phyloP scores from a whole-genome alignment of 139 green algal genomes.

The Limnomonas spitsbergensis region DNA sequence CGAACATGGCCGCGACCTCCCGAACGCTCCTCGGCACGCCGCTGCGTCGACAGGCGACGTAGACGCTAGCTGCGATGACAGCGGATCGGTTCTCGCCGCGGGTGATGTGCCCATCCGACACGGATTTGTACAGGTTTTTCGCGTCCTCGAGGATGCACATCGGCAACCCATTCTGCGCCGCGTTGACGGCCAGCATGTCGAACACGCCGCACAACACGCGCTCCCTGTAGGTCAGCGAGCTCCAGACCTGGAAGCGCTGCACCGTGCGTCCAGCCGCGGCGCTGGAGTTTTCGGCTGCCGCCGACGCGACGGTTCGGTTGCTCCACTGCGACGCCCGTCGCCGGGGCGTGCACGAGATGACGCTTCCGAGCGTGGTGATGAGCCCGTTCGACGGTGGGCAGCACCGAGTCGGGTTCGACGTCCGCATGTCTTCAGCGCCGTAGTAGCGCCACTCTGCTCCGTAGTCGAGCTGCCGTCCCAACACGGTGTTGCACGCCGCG shows the following conservation, averaged over 20 bases:
- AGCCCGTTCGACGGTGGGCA: slow-evolving; percentile 7
- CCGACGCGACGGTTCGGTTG: background rate
- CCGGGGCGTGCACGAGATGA: background rate
- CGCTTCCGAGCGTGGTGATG: background rate
- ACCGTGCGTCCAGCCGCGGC: background rate
- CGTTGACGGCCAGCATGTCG: background rate
- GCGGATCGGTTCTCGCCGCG: slow-evolving; percentile 5
- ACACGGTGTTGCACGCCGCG: background rate
- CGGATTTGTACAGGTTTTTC: slow-evolving; percentile 16
- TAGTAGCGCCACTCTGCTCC: slow-evolving; percentile 17
- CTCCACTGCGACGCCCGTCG: background rate
- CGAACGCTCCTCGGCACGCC: background rate
- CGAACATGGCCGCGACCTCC: slow-evolving; percentile 19
- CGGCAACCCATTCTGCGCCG: background rate
- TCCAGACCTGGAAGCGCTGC: slow-evolving; percentile 10
- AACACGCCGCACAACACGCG: slow-evolving; percentile 1
- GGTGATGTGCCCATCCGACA: background rate
- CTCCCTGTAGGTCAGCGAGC: slow-evolving; percentile 12
- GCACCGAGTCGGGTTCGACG: background rate
- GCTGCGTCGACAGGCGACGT: background rate
- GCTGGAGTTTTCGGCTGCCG: background rate
- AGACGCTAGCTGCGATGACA: slow-evolving; percentile 3
- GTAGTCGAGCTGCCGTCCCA: slow-evolving; percentile 10
- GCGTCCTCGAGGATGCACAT: slow-evolving; percentile 12
- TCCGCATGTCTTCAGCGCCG: background rate